A percentile compares a stretch with the other conserved stretches of the same genome.
Evolutionary conservation across 176 grass and related monocot genomes (phyloP).

Genomic region (Oryza nivara): DNA sequence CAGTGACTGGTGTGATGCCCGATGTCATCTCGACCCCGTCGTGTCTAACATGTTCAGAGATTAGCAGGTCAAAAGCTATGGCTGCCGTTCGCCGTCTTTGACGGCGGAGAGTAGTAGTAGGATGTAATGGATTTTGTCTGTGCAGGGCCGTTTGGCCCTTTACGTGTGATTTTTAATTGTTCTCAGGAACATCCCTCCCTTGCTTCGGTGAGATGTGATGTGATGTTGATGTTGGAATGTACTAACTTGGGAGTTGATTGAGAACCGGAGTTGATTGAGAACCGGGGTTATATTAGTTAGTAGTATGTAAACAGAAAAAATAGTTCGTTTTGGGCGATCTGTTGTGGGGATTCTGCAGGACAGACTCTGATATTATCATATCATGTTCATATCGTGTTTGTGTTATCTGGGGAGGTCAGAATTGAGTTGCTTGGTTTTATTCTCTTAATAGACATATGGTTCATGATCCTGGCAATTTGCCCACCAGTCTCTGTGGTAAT

Average conservation of each 20-base stretch:
- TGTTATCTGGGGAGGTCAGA: not conserved
- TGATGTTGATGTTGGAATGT: constrained; percentile 40
- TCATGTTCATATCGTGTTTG: not conserved
- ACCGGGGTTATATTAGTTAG: constrained; percentile 34
- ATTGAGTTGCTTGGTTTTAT: not conserved
- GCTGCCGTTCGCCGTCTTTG: not conserved
- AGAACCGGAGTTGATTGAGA: constrained; percentile 37
- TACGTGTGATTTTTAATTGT: constrained; percentile 40
- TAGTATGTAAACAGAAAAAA: constrained; percentile 26
- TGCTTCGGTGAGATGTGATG: constrained; percentile 48
- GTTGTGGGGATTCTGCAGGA: not conserved
- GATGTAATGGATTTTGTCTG: constrained; percentile 47
- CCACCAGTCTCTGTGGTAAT: not conserved
- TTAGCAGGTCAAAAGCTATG: constrained; percentile 36
- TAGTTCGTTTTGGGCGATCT: constrained; percentile 21
- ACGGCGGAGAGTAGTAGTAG: constrained; percentile 28
- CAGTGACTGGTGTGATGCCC: constrained; percentile 1
- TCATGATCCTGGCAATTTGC: not conserved
- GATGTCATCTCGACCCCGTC: not conserved
- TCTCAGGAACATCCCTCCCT: constrained; percentile 35
- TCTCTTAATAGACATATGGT: not conserved
- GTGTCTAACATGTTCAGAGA: constrained; percentile 28
- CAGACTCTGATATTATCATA: too few relatives aligned
- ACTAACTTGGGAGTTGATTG: constrained; percentile 46
- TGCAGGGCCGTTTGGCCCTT: constrained; percentile 26